Percentiles rank a stretch among this genome's conserved stretches.
Evolutionary conservation across 495 filamentous ascomycete species (phyloP).

Genomic region (Aspergillus cristatus): DNA sequence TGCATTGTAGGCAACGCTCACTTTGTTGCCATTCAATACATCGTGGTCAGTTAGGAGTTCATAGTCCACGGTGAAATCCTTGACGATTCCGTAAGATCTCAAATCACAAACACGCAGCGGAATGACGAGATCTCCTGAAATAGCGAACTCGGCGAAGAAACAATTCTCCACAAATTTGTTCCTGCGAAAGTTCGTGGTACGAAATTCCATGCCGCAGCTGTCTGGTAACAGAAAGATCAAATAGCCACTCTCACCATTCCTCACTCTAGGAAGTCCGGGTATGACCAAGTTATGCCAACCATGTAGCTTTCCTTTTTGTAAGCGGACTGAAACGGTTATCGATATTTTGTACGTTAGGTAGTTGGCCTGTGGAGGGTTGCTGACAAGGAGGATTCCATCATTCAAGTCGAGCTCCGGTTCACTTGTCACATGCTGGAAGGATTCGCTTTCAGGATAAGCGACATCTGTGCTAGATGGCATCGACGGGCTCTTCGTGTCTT

Average conservation of each 20-base stretch:
- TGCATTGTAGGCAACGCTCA: constrained; percentile 18
- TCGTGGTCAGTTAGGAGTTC: constrained; percentile 13
- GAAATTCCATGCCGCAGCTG: constrained; percentile 22
- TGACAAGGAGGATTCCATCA: constrained; percentile 15
- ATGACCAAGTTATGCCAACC: constrained; percentile 25
- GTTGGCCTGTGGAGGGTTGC: constrained; percentile 5
- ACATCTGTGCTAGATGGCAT: no score
- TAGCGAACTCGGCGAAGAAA: constrained; percentile 24
- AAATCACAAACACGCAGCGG: constrained; percentile 20
- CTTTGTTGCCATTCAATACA: background rate
- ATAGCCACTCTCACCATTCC: constrained; percentile 15
- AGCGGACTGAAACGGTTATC: constrained; percentile 9
- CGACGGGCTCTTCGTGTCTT: no score
- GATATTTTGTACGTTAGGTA: constrained; percentile 14
- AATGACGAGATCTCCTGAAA: constrained; percentile 16
- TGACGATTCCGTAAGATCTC: constrained; percentile 21
- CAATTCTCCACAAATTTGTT: constrained; percentile 22
- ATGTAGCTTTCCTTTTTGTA: constrained; percentile 12
- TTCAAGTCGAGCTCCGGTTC: constrained; percentile 14
- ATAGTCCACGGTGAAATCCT: constrained; percentile 24
- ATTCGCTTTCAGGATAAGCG: background rate
- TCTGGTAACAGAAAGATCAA: constrained; percentile 23
- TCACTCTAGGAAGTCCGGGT: constrained; percentile 22
- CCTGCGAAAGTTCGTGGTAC: constrained; percentile 20
- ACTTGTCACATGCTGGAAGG: background rate